These are phyloP conservation scores for Trichoderma aggressivum DNA, from an alignment of 2,329 filamentous ascomycete genomes.

Conservation along the genomic window DNA sequence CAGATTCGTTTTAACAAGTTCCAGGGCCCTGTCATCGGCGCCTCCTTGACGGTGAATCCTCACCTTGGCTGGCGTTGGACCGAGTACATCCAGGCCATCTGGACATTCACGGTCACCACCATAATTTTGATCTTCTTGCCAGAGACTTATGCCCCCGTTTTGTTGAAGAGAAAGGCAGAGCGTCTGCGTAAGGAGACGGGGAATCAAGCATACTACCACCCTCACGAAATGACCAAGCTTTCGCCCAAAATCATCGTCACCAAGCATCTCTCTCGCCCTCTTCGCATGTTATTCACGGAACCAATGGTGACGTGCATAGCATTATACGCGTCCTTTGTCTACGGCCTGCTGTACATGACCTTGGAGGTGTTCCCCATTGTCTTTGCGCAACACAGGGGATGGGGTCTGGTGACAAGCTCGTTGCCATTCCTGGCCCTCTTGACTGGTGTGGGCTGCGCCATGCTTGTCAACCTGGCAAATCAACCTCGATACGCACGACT, in stretches of 20 bases:
- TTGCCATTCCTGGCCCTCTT: slow-evolving; percentile 60
- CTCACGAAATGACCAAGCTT: slow-evolving; percentile 46
- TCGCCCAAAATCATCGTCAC: slow-evolving; percentile 46
- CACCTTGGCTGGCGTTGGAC: slow-evolving; percentile 48
- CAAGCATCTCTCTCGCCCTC: slow-evolving; percentile 35
- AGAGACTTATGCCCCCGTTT: slow-evolving; percentile 53
- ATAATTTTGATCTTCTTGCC: slow-evolving; percentile 54
- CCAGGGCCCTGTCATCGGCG: slow-evolving; percentile 36
- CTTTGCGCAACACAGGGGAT: slow-evolving; percentile 57
- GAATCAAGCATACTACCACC: slow-evolving; percentile 42
- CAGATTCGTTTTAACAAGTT: neutral
- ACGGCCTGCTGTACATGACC: slow-evolving; percentile 55
- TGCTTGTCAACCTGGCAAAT: slow-evolving; percentile 54
- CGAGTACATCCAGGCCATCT: slow-evolving; percentile 52
- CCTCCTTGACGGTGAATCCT: slow-evolving; percentile 33
- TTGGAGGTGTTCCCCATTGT: slow-evolving; percentile 46
- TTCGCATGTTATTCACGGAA: slow-evolving; percentile 53
- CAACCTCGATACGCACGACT: slow-evolving; percentile 55
- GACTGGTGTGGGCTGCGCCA: slow-evolving; percentile 54
- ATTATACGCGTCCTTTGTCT: slow-evolving; percentile 60
- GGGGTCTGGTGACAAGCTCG: slow-evolving; percentile 48
- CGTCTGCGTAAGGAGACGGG: slow-evolving; percentile 53
- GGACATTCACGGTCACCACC: slow-evolving; percentile 49
- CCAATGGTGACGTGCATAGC: slow-evolving; percentile 64
- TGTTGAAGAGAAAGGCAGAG: slow-evolving; percentile 55